Percentiles rank a stretch among this genome's conserved stretches.
phyloP scores from a whole-genome alignment of 2,329 filamentous ascomycete species.

The Cladosporium oxysporum region DNA sequence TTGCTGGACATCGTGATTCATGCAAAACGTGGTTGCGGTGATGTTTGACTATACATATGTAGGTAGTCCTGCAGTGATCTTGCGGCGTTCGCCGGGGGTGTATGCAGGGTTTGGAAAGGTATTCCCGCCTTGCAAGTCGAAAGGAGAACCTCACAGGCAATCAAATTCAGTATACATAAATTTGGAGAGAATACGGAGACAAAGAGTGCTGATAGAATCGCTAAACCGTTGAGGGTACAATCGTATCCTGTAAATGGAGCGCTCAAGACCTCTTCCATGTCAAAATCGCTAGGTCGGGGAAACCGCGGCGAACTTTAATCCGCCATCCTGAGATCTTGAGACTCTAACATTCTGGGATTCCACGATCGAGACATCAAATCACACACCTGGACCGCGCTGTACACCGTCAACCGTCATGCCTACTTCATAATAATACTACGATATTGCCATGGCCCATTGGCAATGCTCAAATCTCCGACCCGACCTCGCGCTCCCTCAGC shows the following conservation, averaged over 20 bases:
- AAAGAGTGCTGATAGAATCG: no score
- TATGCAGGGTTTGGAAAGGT: neutral
- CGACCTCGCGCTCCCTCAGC: constrained; percentile 38
- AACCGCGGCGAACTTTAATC: constrained; percentile 4
- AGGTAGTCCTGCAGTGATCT: neutral
- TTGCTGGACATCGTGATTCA: no score
- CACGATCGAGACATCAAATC: neutral
- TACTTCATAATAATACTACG: neutral
- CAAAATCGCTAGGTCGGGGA: neutral
- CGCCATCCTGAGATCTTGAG: constrained; percentile 2
- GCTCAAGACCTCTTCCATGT: neutral
- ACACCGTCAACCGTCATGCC: neutral
- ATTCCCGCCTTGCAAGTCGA: no score
- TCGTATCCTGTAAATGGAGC: neutral
- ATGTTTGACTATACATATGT: no score
- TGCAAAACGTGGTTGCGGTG: no score
- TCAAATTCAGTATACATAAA: no score
- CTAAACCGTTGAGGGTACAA: neutral
- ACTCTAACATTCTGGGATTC: neutral
- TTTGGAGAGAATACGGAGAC: no score
- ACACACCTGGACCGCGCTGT: neutral
- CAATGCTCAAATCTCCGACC: constrained; percentile 14
- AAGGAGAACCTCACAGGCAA: no score
- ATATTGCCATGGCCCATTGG: constrained; percentile 13
- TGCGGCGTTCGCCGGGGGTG: constrained; percentile 1